Evolutionary conservation across 208 protist species (phyloP).

Genomic region (Trypanosoma melophagium): DNA sequence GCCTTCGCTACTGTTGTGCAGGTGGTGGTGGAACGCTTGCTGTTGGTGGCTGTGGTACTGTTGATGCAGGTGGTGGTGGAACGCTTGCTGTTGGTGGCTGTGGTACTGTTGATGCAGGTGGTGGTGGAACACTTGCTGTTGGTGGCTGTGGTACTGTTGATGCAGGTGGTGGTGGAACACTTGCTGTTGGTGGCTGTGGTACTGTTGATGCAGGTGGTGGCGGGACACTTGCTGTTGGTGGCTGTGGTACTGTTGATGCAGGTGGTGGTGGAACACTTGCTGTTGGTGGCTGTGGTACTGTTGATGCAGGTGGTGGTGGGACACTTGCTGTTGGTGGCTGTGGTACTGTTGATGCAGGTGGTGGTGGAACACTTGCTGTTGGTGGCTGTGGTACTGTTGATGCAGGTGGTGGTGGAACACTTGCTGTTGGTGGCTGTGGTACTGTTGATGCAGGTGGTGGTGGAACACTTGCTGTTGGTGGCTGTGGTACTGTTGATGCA

Average conservation of each 20-base stretch:
- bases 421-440: background rate
- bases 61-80: background rate
- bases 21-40: background rate
- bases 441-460: background rate
- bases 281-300: background rate
- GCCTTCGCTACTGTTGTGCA: too few relatives aligned
- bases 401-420: background rate
- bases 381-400: conserved; percentile 1
- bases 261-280: background rate
- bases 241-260: background rate
- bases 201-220: background rate
- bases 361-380: background rate
- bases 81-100: conserved; percentile 6
- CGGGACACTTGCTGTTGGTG: background rate
- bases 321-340: too few relatives aligned
- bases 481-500: background rate
- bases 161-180: background rate
- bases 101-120: background rate
- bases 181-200: background rate
- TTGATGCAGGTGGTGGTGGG: background rate
- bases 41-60: too few relatives aligned
- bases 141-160: background rate
- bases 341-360: background rate
- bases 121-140: background rate
- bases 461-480: background rate